Evolutionary conservation across 768 basidiomycete species (phyloP).

Genomic region (Lyophyllum shimeji): DNA sequence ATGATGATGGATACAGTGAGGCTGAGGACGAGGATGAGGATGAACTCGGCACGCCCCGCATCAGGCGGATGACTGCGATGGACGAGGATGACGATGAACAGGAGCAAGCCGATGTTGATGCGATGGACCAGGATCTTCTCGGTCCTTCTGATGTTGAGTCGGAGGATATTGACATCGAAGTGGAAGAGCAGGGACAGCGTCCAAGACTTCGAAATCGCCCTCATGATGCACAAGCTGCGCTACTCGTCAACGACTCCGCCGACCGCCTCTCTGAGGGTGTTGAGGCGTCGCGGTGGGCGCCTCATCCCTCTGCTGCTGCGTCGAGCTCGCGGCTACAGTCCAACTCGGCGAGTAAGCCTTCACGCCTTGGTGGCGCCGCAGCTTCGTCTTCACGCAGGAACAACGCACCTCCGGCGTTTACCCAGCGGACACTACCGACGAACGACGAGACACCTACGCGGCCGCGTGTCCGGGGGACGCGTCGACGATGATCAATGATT

Average conservation of each 20-base stretch:
- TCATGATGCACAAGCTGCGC: slow-evolving; percentile 14
- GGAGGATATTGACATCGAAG: slow-evolving; percentile 29
- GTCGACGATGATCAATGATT: slow-evolving; percentile 45
- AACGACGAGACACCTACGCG: slow-evolving; percentile 59
- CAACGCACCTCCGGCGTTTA: slow-evolving; percentile 25
- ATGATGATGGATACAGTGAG: slow-evolving; percentile 61
- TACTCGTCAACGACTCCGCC: slow-evolving; percentile 17
- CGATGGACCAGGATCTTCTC: slow-evolving; percentile 72
- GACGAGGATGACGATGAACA: slow-evolving; percentile 40
- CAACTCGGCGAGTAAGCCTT: slow-evolving; percentile 2
- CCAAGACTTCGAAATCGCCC: slow-evolving; percentile 16
- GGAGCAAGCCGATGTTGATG: slow-evolving; percentile 62
- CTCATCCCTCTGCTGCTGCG: slow-evolving; percentile 15
- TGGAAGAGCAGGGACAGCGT: slow-evolving; percentile 21
- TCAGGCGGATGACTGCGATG: slow-evolving; percentile 21
- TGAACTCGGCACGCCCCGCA: slow-evolving; percentile 20
- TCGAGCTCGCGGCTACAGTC: slow-evolving; percentile 12
- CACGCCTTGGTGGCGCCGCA: not conserved
- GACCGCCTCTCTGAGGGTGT: slow-evolving; percentile 23
- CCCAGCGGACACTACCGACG: slow-evolving; percentile 31
- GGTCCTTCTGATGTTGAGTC: slow-evolving; percentile 43
- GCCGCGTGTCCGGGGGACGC: slow-evolving; percentile 49
- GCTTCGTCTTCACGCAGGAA: slow-evolving; percentile 17
- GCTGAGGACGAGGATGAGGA: slow-evolving; percentile 49
- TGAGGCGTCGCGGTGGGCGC: slow-evolving; percentile 33